Evolutionary conservation across 495 filamentous ascomycete genomes (phyloP), one percentile per base, ranked within the genome.

Genomic region (Thermothielavioides terrestris): DNA sequence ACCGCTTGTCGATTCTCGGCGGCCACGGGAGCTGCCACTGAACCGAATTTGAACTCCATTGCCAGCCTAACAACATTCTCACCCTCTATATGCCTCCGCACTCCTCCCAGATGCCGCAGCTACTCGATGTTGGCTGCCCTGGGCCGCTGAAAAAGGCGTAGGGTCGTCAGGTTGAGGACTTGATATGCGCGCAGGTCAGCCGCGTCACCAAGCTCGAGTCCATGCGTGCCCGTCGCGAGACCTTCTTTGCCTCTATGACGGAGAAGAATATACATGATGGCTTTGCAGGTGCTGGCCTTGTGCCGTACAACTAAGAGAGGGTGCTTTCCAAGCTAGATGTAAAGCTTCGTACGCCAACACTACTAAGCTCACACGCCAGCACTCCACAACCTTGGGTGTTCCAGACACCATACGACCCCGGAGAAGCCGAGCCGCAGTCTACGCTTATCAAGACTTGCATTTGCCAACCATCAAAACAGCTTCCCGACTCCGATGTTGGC

Each of bases 1-100:
- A 49, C 23, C 35, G 46, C 35, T 20, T 49, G 17, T 49, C 40
- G 14, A 40, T 69, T 41, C 42, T 69, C 27, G 52, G 65, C 35
- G 45, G 39, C 44, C 28, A 60, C 42, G 30, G 46, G 18, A 56
- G 48, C 36, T 45, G 60, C 41, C 4, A 50, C 23, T 57, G 56
- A 6, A 20, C 38, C 25, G 26, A 62, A 28, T 66, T 68, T 38
- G 26, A 66, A n/a, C 41, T 31, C 9, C 58, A 48, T 34, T 66
- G 51, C 43, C 51, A 49, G 30, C 27, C 56, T 17, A 39, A 63
- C 45, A 60, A 64, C 20, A 66, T 64, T 46, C 41, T 57, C 27
- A 58, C 56, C 9, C 53, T 66, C 27, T 65, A 38, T 45, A 48
- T 48, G 23, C 45, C 45, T 48, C 34, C 8, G 14, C 15, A 48